These are phyloP conservation scores for Debaryomycetaceae sp. DNA, from an alignment of 1,139 yeast genomes.

Conservation along the genomic window DNA sequence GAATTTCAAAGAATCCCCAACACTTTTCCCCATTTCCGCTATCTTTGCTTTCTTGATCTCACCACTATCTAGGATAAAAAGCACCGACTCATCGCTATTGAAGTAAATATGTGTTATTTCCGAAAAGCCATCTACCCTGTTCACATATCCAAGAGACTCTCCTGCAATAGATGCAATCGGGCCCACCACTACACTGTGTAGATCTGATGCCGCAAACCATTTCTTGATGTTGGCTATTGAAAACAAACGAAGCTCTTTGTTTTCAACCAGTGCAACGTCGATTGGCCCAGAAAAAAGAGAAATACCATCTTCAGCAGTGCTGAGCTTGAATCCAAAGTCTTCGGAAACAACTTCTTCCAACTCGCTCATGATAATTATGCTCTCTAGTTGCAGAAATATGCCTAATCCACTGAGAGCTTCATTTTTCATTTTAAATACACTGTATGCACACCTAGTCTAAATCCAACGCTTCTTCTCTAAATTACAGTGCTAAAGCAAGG, in stretches of 20 bases:
- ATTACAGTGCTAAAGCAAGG: no score
- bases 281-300: slow-evolving; percentile 25
- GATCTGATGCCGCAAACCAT: slow-evolving; percentile 33
- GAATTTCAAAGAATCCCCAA: neutral
- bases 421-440: no score
- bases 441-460: no score
- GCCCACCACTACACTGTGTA: slow-evolving; percentile 15
- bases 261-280: slow-evolving; percentile 17
- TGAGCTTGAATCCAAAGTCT: slow-evolving; percentile 37
- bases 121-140: slow-evolving; percentile 4
- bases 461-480: no score
- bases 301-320: slow-evolving; percentile 24
- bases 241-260: slow-evolving; percentile 23
- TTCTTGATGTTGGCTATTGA: slow-evolving; percentile 24
- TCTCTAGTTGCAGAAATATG: neutral
- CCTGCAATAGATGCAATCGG: slow-evolving; percentile 6
- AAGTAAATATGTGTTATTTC: slow-evolving; percentile 24
- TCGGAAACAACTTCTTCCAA: slow-evolving; percentile 32
- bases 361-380: slow-evolving; percentile 7
- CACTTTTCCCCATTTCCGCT: neutral
- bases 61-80: slow-evolving; percentile 20
- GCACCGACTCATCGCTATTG: slow-evolving; percentile 18
- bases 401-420: no score
- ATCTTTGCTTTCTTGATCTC: slow-evolving; percentile 5
- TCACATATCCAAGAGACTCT: neutral